phyloP scores from a whole-genome alignment of 148 eudicot species.

The Beta vulgaris region DNA sequence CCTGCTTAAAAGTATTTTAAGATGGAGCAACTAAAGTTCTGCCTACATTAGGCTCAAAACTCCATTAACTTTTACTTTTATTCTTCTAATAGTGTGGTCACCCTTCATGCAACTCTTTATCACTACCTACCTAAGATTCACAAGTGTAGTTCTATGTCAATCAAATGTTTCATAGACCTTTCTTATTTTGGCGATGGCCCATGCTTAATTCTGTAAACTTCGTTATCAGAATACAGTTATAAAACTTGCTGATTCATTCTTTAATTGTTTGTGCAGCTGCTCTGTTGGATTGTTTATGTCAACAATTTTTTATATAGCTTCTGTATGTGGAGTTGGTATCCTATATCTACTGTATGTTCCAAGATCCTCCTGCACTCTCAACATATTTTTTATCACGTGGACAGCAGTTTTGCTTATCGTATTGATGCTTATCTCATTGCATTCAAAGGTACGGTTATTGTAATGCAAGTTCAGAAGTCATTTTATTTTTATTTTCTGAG shows the following conservation, averaged over 20 bases:
- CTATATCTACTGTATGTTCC: slow-evolving; percentile 69
- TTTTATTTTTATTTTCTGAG: not conserved
- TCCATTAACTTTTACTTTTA: no score
- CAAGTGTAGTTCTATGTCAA: not conserved
- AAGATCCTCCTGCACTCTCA: slow-evolving; percentile 68
- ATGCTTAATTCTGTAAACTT: not conserved
- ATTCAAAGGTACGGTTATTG: slow-evolving; percentile 63
- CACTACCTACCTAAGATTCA: not conserved
- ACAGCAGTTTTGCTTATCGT: slow-evolving; percentile 69
- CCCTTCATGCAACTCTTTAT: no score
- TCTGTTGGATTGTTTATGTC: slow-evolving; percentile 73
- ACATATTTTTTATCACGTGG: slow-evolving; percentile 94
- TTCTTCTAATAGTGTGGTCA: no score
- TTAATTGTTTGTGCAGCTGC: slow-evolving; percentile 45
- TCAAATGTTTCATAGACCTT: not conserved
- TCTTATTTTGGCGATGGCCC: not conserved
- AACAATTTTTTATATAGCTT: slow-evolving; percentile 66
- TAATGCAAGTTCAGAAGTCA: not conserved
- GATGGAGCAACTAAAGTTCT: no score
- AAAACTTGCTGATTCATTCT: slow-evolving; percentile 12
- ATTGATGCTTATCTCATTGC: slow-evolving; percentile 77
- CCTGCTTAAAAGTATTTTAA: no score
- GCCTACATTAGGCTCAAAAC: no score
- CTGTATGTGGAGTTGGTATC: slow-evolving; percentile 62
- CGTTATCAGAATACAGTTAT: not conserved